Base-by-base conservation (phyloP, 345 rosid species). In the Salix exigua region DNA sequence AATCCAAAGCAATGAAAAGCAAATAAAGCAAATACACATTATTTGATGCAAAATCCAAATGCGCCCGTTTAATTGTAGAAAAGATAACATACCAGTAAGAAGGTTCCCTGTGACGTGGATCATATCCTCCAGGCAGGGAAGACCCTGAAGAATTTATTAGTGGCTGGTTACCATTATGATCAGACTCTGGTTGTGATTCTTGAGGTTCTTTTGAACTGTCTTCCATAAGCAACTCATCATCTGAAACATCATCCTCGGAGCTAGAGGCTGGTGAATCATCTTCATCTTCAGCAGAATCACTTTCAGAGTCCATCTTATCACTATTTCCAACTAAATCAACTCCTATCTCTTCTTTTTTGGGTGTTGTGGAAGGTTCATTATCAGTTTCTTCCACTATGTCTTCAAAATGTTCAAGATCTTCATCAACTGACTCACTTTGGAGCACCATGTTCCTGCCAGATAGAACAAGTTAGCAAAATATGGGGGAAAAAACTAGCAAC, bases 61-160 rank as follows among this genome's bases (percentile, higher is more conserved):
- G 19, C 33, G 25, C 62, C 30, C 61, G 63, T 26, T 69, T 13
- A 44, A n/a, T 40, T 19, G n/a, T 14, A 42, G 13, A 70, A 50
- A 26, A 5, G 25, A 42, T 13, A n/a, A 37, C 75, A 53, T 88
- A 93, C 99, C 98, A 86, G 83, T 82, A 92, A 79, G 94, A 87
- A 62, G 99, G 99, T 71, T 93, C 99, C 83, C 98, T 88, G 83
- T 89, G 99, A n/a, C 91, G 89, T 21, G 99, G 98, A 82, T 92
- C 80, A 51, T 96, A 96, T 48, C 97, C 96, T 77, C 91, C 99
- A 40, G 97, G 96, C 75, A 91, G 86, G 77, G 74, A 83, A 71
- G 86, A 71, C 66, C 60, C 74, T 12, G 81, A 75, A 55, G 81
- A 61, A 46, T 84, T 81, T 44, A 61, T 75, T 48, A 75, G 82